Conservation (phyloP, 495 filamentous ascomycete species). For the Podospora tetraspora region DNA sequence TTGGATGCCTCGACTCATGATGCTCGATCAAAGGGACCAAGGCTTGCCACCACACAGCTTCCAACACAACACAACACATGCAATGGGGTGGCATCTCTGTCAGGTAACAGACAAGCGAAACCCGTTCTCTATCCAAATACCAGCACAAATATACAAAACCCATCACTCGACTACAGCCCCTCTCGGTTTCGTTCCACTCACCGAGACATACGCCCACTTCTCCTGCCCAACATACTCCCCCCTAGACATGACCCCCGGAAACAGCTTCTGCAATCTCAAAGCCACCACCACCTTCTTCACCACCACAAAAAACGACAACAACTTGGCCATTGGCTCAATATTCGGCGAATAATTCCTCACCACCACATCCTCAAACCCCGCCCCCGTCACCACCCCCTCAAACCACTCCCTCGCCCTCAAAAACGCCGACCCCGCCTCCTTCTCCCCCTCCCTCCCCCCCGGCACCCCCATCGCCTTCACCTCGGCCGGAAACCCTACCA, state of each 20-base stretch:
- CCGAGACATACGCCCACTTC: slow-evolving; percentile 10
- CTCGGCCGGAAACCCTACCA: slow-evolving; percentile 3
- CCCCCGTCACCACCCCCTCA: neutral
- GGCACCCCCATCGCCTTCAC: neutral
- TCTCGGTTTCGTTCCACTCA: slow-evolving; percentile 5
- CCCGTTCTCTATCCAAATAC: neutral
- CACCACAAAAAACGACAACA: neutral
- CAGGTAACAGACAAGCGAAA: neutral
- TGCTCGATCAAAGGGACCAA: neutral
- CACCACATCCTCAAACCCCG: slow-evolving; percentile 6
- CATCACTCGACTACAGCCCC: neutral
- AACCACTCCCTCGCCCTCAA: slow-evolving; percentile 1
- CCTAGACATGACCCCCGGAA: slow-evolving; percentile 2
- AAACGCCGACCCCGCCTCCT: neutral
- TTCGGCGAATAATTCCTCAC: slow-evolving; percentile 9
- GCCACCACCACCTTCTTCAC: neutral
- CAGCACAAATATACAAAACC: neutral
- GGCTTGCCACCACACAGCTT: neutral
- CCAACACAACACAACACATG: neutral
- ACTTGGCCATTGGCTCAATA: slow-evolving; percentile 9
- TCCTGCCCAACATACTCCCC: slow-evolving; percentile 2
- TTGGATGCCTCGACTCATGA: neutral
- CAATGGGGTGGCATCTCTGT: neutral
- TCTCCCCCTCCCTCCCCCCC: neutral
- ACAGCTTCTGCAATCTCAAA: slow-evolving; percentile 3